phyloP scores from a whole-genome alignment of 2,329 filamentous ascomycete species.

The Tolypocladium paradoxum region DNA sequence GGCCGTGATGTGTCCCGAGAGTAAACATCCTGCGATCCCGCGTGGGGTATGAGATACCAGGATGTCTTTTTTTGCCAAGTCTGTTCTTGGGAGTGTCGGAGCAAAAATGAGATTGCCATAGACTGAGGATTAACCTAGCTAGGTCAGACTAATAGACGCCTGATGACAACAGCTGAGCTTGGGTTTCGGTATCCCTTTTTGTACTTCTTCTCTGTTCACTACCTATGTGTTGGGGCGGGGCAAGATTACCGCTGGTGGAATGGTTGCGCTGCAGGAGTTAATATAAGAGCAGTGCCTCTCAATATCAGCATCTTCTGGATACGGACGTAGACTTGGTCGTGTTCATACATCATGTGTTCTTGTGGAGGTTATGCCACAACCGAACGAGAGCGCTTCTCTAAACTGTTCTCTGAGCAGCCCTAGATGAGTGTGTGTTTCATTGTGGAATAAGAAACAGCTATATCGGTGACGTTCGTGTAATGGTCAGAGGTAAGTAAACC shows the following conservation, averaged over 20 bases:
- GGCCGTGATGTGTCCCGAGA: conserved; percentile 88
- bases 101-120: conserved; percentile 4
- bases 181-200: neutral
- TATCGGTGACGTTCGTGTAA: too few relatives aligned
- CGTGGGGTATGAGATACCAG: neutral
- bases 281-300: neutral
- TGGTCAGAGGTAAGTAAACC: too few relatives aligned
- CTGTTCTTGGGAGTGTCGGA: conserved; percentile 1
- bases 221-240: neutral
- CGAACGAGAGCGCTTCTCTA: too few relatives aligned
- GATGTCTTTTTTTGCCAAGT: neutral
- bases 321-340: too few relatives aligned
- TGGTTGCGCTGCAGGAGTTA: neutral
- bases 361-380: too few relatives aligned
- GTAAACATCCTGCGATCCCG: conserved; percentile 28
- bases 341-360: too few relatives aligned
- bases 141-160: conserved; percentile 1
- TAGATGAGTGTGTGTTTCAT: too few relatives aligned
- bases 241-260: neutral
- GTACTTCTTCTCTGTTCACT: neutral
- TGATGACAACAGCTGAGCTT: neutral
- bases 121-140: conserved; percentile 2
- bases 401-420: too few relatives aligned
- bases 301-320: neutral
- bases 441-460: too few relatives aligned